Conservation (phyloP, 495 filamentous ascomycete species). For the Paragyromitra xinjiangensis region DNA sequence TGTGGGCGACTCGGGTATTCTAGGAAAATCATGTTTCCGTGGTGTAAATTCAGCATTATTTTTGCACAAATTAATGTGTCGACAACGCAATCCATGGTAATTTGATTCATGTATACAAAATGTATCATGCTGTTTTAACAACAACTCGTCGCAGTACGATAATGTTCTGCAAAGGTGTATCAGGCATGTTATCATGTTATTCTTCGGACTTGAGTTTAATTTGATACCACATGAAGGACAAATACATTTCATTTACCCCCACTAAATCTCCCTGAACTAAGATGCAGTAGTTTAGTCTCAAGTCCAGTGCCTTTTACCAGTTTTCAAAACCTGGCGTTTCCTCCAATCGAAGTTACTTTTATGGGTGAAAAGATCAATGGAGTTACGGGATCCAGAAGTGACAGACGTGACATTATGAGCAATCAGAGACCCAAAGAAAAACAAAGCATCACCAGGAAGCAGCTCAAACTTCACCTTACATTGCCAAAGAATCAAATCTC, state of each 20-base stretch:
- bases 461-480: slow-evolving; percentile 9
- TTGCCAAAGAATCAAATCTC: slow-evolving; percentile 1
- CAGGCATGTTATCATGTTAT: too few relatives aligned
- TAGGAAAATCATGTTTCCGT: too few relatives aligned
- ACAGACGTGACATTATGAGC: background rate
- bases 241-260: background rate
- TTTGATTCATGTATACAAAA: too few relatives aligned
- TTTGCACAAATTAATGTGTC: too few relatives aligned
- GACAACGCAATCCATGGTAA: too few relatives aligned
- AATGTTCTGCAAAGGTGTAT: too few relatives aligned
- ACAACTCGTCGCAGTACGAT: too few relatives aligned
- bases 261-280: background rate
- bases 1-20: too few relatives aligned
- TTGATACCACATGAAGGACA: background rate
- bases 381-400: background rate
- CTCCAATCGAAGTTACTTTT: slow-evolving; percentile 10
- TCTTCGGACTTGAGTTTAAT: too few relatives aligned
- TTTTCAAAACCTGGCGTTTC: background rate
- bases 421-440: slow-evolving; percentile 17
- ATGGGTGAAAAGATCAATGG: slow-evolving; percentile 13
- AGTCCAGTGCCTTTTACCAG: background rate
- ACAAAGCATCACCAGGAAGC: slow-evolving; percentile 1
- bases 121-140: too few relatives aligned
- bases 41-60: too few relatives aligned
- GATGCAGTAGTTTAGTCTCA: background rate